Evolutionary conservation across 2,329 filamentous ascomycete species (phyloP).

Genomic region (Xylariaceae sp.): DNA sequence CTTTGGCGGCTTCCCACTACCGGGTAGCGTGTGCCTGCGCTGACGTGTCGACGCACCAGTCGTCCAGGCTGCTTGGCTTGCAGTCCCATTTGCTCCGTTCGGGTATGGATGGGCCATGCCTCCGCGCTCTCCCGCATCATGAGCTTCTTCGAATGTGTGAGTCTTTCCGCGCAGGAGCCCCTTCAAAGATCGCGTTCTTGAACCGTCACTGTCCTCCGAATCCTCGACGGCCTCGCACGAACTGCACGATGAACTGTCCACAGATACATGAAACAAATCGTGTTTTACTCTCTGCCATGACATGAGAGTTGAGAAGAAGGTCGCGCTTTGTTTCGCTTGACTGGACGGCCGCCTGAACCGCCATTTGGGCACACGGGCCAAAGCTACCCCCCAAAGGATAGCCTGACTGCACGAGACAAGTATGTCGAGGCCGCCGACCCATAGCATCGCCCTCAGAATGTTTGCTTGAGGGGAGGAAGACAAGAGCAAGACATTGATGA

Average conservation of each 20-base stretch:
- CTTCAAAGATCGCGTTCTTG: slow-evolving; percentile 4
- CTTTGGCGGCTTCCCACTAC: slow-evolving; percentile 27
- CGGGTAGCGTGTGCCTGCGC: slow-evolving; percentile 48
- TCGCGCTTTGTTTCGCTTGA: slow-evolving; percentile 26
- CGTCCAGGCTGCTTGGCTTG: slow-evolving; percentile 6
- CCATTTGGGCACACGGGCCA: slow-evolving; percentile 88
- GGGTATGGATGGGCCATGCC: background rate
- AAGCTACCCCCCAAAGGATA: slow-evolving; percentile 72
- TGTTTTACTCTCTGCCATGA: slow-evolving; percentile 41
- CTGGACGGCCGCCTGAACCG: slow-evolving; percentile 59
- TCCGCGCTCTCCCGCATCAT: slow-evolving; percentile 5
- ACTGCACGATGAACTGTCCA: slow-evolving; percentile 25
- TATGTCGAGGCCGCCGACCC: slow-evolving; percentile 71
- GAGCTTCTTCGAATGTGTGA: slow-evolving; percentile 9
- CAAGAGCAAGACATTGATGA: slow-evolving; percentile 76
- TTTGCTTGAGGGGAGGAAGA: slow-evolving; percentile 73
- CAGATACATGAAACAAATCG: slow-evolving; percentile 23
- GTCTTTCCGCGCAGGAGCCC: slow-evolving; percentile 13
- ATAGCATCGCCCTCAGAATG: slow-evolving; percentile 78
- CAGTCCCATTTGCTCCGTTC: background rate
- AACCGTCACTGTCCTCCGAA: slow-evolving; percentile 18
- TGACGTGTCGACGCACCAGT: slow-evolving; percentile 9
- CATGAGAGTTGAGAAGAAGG: slow-evolving; percentile 32
- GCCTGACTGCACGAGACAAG: slow-evolving; percentile 67
- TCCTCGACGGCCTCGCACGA: slow-evolving; percentile 26